These are phyloP conservation scores for Hypoxylon sp. DNA, from an alignment of 2,329 filamentous ascomycete genomes.

Conservation along the genomic window DNA sequence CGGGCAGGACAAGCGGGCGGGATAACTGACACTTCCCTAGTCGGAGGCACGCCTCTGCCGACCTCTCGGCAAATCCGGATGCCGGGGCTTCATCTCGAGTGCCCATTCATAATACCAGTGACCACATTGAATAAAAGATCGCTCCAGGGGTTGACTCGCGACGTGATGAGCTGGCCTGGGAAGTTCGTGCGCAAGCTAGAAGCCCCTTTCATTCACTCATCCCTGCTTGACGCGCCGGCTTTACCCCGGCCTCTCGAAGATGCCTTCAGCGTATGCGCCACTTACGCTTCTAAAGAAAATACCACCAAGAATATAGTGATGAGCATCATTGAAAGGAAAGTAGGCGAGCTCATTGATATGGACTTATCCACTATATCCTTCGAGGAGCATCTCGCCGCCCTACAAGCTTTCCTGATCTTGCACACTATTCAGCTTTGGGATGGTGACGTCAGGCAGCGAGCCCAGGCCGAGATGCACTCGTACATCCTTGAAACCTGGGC, in stretches of 20 bases:
- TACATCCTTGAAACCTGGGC: conserved; percentile 29
- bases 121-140: conserved; percentile 9
- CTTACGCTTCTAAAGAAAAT: conserved; percentile 4
- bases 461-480: conserved; percentile 29
- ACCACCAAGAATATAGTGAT: conserved; percentile 19
- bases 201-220: conserved; percentile 25
- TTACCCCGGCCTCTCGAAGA: conserved; percentile 29
- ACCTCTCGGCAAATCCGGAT: conserved; percentile 1
- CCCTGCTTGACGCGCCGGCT: conserved; percentile 9
- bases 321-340: conserved; percentile 23
- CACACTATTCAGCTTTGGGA: conserved; percentile 34
- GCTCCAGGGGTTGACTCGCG: conserved; percentile 8
- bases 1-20: neutral
- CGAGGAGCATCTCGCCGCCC: conserved; percentile 20
- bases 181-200: conserved; percentile 26
- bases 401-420: conserved; percentile 30
- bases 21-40: neutral
- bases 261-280: conserved; percentile 23
- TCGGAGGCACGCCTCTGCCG: neutral
- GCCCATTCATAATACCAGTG: conserved; percentile 6
- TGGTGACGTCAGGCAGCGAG: conserved; percentile 25
- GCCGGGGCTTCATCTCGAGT: conserved; percentile 8
- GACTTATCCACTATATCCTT: conserved; percentile 16
- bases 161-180: conserved; percentile 21
- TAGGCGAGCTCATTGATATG: conserved; percentile 13